These are phyloP conservation scores for Lippia alba DNA, from an alignment of 305 asterid species.

Conservation along the genomic window DNA sequence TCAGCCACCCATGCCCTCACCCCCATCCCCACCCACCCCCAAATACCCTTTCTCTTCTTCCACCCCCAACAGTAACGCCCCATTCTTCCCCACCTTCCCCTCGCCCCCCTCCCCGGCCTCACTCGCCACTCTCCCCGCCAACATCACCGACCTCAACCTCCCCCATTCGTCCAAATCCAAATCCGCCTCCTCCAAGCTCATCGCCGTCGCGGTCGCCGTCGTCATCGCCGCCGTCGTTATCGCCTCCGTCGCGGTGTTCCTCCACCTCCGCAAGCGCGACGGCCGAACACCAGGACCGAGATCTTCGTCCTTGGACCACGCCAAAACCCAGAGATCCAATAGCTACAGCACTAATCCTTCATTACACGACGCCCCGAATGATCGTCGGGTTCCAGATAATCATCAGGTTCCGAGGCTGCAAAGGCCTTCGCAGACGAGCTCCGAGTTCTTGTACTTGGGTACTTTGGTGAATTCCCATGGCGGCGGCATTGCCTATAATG, in stretches of 20 bases:
- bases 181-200: slow-evolving; percentile 59
- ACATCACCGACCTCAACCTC: slow-evolving; percentile 58
- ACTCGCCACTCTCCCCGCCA: slow-evolving; percentile 72
- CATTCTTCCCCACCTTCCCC: slow-evolving; percentile 71
- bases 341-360: slow-evolving; percentile 35
- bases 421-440: slow-evolving; percentile 84
- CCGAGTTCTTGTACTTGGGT: slow-evolving; percentile 91
- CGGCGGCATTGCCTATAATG: slow-evolving; percentile 39
- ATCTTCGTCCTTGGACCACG: slow-evolving; percentile 31
- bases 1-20: slow-evolving; percentile 40
- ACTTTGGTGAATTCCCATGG: slow-evolving; percentile 77
- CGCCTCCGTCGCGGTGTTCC: slow-evolving; percentile 56
- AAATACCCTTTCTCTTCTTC: slow-evolving; percentile 62
- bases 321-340: slow-evolving; percentile 73
- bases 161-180: slow-evolving; percentile 64
- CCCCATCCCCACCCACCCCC: slow-evolving; percentile 46
- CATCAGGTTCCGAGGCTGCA: slow-evolving; percentile 59
- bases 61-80: slow-evolving; percentile 47
- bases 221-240: slow-evolving; percentile 61
- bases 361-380: slow-evolving; percentile 35
- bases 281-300: slow-evolving; percentile 7
- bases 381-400: background rate
- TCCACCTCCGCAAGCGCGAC: slow-evolving; percentile 58
- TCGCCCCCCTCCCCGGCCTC: slow-evolving; percentile 71
- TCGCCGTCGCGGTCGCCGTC: slow-evolving; percentile 62